Evolutionary conservation across 2,329 filamentous ascomycete species (phyloP).

Genomic region (Zymoseptoria ardabiliae): DNA sequence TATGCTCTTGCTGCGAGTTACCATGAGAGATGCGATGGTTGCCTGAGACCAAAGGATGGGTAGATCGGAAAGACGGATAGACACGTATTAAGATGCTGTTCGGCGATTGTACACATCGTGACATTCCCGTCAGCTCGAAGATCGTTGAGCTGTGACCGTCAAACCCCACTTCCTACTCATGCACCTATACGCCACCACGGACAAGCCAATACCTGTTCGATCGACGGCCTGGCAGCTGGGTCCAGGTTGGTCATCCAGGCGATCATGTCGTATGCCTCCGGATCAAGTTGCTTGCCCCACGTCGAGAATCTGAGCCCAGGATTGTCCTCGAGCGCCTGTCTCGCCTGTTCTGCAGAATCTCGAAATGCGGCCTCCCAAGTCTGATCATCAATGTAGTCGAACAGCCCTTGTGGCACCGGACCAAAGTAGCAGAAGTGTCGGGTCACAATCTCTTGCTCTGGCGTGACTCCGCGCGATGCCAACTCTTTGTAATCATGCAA

Average conservation of each 20-base stretch:
- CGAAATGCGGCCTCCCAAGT: constrained; percentile 24
- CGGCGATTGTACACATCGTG: no score
- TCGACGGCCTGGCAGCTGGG: constrained; percentile 28
- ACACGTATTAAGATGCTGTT: no score
- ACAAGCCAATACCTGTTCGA: constrained; percentile 30
- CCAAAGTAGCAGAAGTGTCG: constrained; percentile 33
- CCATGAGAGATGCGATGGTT: no score
- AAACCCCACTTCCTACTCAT: neutral
- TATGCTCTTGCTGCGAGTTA: no score
- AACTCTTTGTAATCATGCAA: constrained; percentile 29
- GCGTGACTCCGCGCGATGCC: constrained; percentile 20
- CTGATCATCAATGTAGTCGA: constrained; percentile 24
- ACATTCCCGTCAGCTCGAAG: neutral
- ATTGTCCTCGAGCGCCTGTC: constrained; percentile 23
- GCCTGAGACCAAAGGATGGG: no score
- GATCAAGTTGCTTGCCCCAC: constrained; percentile 26
- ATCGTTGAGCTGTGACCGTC: neutral
- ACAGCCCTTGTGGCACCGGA: constrained; percentile 26
- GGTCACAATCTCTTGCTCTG: constrained; percentile 30
- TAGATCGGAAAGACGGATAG: no score
- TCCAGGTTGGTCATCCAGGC: constrained; percentile 30
- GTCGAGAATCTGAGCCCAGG: constrained; percentile 25
- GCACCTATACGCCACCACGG: constrained; percentile 20
- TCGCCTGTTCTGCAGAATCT: constrained; percentile 21
- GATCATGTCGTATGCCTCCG: constrained; percentile 28